Base-by-base conservation (phyloP, 2,329 filamentous ascomycete genomes). In the Dothideomycetidae sp. region DNA sequence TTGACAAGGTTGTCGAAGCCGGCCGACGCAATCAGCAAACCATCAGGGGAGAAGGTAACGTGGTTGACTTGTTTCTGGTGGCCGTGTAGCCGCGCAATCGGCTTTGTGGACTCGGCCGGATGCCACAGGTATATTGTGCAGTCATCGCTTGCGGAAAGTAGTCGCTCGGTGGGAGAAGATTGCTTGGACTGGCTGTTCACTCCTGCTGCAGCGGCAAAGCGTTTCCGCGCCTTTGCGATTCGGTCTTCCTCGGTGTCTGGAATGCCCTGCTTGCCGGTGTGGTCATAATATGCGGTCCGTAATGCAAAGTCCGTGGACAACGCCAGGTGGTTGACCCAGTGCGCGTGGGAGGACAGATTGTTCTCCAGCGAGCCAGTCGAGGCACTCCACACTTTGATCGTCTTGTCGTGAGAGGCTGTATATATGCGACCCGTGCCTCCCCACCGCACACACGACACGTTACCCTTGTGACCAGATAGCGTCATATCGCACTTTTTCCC, bases 41-140 rank as follows among this genome's bases (percentile, higher is more conserved):
- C 88, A 52, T 96, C 86, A 0, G 88, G 85, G 1, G 84, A 93
- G 60, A 96, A 96, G 0, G 78, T 81, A 33, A 96, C 86, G 54
- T 94, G 82, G 57, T 96, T 94, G 48, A 96, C 86, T 53, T 88
- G 82, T 61, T 96, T 96, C 56, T 94, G 84, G 53, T 98, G 90
- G 2, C 90, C 90, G n/a, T 84, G 61, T 61, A 96, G 71, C 21
- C 85, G 70, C n/a, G 82, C 80, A 3, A 96, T 66, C 1, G 88
- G 86, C 56, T 96, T 94, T 5, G 68, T 81, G 3, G 78, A 77
- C 30, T 67, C 68, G 7, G 76, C 68, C 0, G 86, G 86, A 42
- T 92, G 82, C 88, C 88, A 98, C 5, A 98, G 70, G 55, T 85
- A 93, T 71, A 98, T 88, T 4, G 86, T 93, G 57, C 86, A 93